Conservation (phyloP, 495 filamentous ascomycete species). For the Talaromyces nanjingensis region DNA sequence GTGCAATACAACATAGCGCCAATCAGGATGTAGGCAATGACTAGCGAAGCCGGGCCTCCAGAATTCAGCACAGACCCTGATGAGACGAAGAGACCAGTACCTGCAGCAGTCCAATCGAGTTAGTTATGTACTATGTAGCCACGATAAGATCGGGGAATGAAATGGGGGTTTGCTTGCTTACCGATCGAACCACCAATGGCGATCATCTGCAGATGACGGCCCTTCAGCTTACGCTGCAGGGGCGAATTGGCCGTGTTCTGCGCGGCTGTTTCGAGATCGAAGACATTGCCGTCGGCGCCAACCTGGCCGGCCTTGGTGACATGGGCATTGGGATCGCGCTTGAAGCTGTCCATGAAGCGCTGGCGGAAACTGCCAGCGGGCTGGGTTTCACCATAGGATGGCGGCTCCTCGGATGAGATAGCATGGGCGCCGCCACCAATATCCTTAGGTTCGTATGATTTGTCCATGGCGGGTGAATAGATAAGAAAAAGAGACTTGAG, state of each 20-base stretch:
- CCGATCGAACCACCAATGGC: conserved; percentile 94
- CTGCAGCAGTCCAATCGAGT: conserved; percentile 31
- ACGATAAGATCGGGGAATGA: background rate
- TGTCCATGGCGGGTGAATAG: conserved; percentile 25
- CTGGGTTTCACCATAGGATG: conserved; percentile 33
- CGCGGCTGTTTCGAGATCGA: conserved; percentile 69
- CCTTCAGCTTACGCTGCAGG: conserved; percentile 69
- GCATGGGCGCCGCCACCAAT: conserved; percentile 13
- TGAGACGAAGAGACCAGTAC: conserved; percentile 86
- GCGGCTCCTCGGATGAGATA: conserved; percentile 19
- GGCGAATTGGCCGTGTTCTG: conserved; percentile 68
- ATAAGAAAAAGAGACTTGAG: background rate
- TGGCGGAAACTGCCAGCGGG: conserved; percentile 27
- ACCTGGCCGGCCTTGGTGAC: conserved; percentile 47
- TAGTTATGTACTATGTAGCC: background rate
- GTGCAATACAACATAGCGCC: conserved; percentile 89
- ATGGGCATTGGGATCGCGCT: conserved; percentile 62
- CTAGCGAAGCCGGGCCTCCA: conserved; percentile 78
- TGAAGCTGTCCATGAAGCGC: conserved; percentile 71
- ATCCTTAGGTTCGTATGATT: conserved; percentile 27
- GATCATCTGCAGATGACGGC: conserved; percentile 92
- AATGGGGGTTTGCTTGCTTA: conserved; percentile 23
- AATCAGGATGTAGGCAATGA: conserved; percentile 77
- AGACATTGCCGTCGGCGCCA: conserved; percentile 55
- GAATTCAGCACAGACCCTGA: conserved; percentile 69